Base-by-base conservation (phyloP, 1,284 basidiomycete genomes). In the Hymenochaete sp. region DNA sequence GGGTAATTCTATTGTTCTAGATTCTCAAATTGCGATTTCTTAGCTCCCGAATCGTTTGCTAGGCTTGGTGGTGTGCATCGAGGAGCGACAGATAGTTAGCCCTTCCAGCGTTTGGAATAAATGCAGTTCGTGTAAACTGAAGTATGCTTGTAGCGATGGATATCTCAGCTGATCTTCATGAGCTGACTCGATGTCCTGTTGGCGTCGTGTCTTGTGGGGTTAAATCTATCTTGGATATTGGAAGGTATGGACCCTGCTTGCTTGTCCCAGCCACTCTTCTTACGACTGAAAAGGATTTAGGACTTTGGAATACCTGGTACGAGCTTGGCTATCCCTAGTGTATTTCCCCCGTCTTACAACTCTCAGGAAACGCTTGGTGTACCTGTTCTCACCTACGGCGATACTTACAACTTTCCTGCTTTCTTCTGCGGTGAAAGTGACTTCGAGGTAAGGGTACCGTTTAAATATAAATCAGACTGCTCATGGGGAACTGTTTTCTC, bases 221-320 rank as follows among this genome's bases (percentile, higher is more conserved):
- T 27, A 99, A 98, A 61, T 93, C 88, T 0, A 98, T 98, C 53
- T 66, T 99, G 42, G 95, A 98, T 62, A 93, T 98, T 51, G 87
- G 88, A 45, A 72, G 75, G 83, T 78, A 50, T 37, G 59, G 49
- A 26, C 11, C 28, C 36, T 36, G 19, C 48, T 29, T 45, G n/a
- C 18, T 26, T 16, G 44, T 27, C 40, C 49, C 11, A 29, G 18
- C 32, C 29, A 3, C 8, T 44, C 1, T 45, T 24, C 8, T 27
- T 36, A 22, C 16, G 13, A 37, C 18, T 21, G 22, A 10, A 51
- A 14, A 37, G 25, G 19, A 9, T 28, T 32, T 44, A 85, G 83
- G 56, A 98, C 96, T 7, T 71, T 99, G 35, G 96, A 99, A 66
- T 95, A 93, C 57, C 75, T 99, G 52, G 86, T 87, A n/a, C n/a